Conservation (phyloP, 164 flowering plant genomes). For the Tinospora cordifolia region DNA sequence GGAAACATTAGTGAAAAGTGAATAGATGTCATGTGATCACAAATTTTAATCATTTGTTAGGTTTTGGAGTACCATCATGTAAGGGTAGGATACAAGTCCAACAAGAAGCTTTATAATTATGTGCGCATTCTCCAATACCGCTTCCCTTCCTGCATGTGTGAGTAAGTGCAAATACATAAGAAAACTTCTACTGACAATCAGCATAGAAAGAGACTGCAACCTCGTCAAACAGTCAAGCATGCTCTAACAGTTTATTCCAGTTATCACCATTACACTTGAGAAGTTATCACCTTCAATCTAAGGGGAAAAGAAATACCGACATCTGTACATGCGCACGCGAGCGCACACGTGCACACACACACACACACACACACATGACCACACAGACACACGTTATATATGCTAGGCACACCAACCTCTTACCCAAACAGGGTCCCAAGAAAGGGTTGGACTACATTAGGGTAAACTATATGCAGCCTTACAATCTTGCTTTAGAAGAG, state of each 20-base stretch:
- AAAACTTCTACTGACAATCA: neutral
- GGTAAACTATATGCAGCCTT: too few species aligned
- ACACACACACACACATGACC: too few species aligned
- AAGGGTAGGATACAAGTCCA: conserved; percentile 47
- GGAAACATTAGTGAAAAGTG: neutral
- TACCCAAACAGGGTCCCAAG: too few species aligned
- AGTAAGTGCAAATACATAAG: neutral
- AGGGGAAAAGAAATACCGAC: neutral
- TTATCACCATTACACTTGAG: neutral
- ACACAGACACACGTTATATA: too few species aligned
- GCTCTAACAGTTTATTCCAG: neutral
- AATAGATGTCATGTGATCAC: neutral
- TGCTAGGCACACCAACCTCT: too few species aligned
- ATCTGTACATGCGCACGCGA: neutral
- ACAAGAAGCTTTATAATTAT: conserved; percentile 41
- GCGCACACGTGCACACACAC: too few species aligned
- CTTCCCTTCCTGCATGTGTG: conserved; percentile 60
- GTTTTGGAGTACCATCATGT: conserved; percentile 56
- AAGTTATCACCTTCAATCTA: too few species aligned
- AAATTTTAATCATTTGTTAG: neutral
- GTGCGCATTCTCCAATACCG: conserved; percentile 53
- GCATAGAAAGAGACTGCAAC: neutral
- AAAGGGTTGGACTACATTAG: too few species aligned
- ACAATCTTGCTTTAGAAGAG: too few species aligned
- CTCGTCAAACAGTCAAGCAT: neutral